Conservation (phyloP, 1,284 basidiomycete species). For the Trametes sp. region DNA sequence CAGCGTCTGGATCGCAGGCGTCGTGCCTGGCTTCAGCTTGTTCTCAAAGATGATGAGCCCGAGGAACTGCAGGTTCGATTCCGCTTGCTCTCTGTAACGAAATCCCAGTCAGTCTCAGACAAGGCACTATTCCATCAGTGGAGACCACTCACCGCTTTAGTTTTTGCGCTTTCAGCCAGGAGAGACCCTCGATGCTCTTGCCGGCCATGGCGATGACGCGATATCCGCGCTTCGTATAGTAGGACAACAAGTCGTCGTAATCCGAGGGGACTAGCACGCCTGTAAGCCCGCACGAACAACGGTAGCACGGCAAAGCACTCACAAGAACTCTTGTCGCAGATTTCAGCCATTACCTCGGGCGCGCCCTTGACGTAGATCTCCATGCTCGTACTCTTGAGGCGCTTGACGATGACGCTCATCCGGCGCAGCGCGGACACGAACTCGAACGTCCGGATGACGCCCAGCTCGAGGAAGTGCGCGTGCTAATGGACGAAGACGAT, state of each 20-base stretch:
- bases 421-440: constrained; percentile 93
- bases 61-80: constrained; percentile 90
- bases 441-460: constrained; percentile 96
- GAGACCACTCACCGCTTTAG: constrained; percentile 79
- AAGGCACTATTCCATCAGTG: not conserved
- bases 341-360: constrained; percentile 96
- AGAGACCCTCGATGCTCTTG: constrained; percentile 91
- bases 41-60: constrained; percentile 99
- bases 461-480: constrained; percentile 95
- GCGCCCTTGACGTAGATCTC: constrained; percentile 99
- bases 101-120: not conserved
- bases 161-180: constrained; percentile 97
- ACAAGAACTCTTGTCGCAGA: constrained; percentile 92
- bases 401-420: constrained; percentile 98
- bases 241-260: constrained; percentile 96
- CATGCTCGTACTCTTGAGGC: constrained; percentile 93
- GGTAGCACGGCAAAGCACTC: constrained; percentile 42
- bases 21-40: constrained; percentile 94
- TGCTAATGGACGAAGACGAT: constrained; percentile 58
- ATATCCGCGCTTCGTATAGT: constrained; percentile 97
- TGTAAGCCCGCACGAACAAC: not conserved
- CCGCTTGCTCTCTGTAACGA: constrained; percentile 85
- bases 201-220: constrained; percentile 99
- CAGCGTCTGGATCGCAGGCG: constrained; percentile 91
- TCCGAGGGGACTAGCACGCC: constrained; percentile 84